Conservation (phyloP, 345 rosid genomes). For the Erucastrum elatum region DNA sequence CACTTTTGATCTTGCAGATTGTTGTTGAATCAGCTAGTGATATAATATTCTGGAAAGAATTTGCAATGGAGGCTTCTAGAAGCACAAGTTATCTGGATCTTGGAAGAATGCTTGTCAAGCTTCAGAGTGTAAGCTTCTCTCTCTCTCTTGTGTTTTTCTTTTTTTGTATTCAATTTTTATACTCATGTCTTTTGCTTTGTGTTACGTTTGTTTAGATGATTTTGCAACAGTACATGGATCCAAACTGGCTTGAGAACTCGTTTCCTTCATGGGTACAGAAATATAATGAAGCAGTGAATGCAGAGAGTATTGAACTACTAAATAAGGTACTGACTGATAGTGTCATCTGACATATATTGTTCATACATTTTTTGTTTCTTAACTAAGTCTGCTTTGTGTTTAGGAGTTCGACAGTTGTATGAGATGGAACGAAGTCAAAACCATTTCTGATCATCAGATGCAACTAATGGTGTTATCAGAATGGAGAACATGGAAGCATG, state of each 20-base stretch:
- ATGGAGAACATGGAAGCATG: slow-evolving; percentile 99
- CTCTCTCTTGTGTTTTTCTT: too few relatives aligned
- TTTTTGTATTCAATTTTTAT: too few relatives aligned
- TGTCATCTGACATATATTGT: neutral
- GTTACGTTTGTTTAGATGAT: slow-evolving; percentile 63
- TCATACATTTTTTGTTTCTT: neutral
- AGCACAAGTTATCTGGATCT: slow-evolving; percentile 77
- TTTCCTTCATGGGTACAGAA: slow-evolving; percentile 65
- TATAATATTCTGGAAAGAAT: slow-evolving; percentile 85
- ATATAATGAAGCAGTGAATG: slow-evolving; percentile 68
- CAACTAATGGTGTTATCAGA: slow-evolving; percentile 74
- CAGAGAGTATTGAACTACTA: slow-evolving; percentile 80
- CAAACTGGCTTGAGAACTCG: slow-evolving; percentile 63
- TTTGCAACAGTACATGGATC: slow-evolving; percentile 56
- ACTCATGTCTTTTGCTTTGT: slow-evolving; percentile 3
- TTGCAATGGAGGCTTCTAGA: slow-evolving; percentile 81
- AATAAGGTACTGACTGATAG: slow-evolving; percentile 61
- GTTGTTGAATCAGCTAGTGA: slow-evolving; percentile 69
- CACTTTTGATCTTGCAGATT: slow-evolving; percentile 54
- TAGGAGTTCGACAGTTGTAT: slow-evolving; percentile 83
- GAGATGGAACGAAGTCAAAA: slow-evolving; percentile 76
- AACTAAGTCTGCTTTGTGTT: slow-evolving; percentile 17
- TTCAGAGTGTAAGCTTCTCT: slow-evolving; percentile 60
- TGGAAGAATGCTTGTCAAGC: slow-evolving; percentile 89
- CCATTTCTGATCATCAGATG: slow-evolving; percentile 60